Evolutionary conservation across 768 basidiomycete species (phyloP).

Genomic region (Cyclocybe cylindracea): DNA sequence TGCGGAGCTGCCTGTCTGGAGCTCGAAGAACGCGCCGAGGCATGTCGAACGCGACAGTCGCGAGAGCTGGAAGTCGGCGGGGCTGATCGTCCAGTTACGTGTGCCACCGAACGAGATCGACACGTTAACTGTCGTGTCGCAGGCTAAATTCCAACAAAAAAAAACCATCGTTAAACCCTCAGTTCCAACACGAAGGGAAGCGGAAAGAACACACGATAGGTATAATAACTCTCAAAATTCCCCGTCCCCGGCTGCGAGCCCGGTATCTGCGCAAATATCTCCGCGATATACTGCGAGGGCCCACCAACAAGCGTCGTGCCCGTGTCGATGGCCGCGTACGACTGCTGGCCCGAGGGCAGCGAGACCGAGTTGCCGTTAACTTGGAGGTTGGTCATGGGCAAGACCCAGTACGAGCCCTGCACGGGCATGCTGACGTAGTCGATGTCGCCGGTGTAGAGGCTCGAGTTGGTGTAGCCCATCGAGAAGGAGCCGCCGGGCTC

Average conservation of each 20-base stretch:
- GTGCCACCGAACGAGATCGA: slow-evolving; percentile 71
- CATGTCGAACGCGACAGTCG: slow-evolving; percentile 57
- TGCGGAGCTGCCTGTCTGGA: slow-evolving; percentile 49
- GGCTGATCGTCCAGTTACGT: slow-evolving; percentile 72
- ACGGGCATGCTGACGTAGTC: slow-evolving; percentile 73
- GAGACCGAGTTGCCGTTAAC: slow-evolving; percentile 56
- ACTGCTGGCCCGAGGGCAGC: slow-evolving; percentile 43
- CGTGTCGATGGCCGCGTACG: slow-evolving; percentile 89
- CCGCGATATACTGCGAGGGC: slow-evolving; percentile 56
- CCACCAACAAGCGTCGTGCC: slow-evolving; percentile 95
- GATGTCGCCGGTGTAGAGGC: slow-evolving; percentile 80
- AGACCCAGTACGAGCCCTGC: slow-evolving; percentile 75
- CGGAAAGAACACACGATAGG: slow-evolving; percentile 56
- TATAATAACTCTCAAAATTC: slow-evolving; percentile 79
- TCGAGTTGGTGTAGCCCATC: slow-evolving; percentile 70
- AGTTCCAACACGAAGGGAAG: too few relatives aligned
- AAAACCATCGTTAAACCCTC: too few relatives aligned
- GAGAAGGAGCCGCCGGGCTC: slow-evolving; percentile 77
- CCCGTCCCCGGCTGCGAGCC: slow-evolving; percentile 62
- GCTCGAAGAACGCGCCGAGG: slow-evolving; percentile 83
- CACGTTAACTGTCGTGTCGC: slow-evolving; percentile 64
- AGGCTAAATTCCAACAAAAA: too few relatives aligned
- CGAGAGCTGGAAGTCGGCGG: slow-evolving; percentile 79
- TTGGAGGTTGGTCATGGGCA: slow-evolving; percentile 64
- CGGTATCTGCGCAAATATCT: slow-evolving; percentile 77